These are phyloP conservation scores for Fraxinus baroniana DNA, from an alignment of 305 asterid species.

Conservation along the genomic window DNA sequence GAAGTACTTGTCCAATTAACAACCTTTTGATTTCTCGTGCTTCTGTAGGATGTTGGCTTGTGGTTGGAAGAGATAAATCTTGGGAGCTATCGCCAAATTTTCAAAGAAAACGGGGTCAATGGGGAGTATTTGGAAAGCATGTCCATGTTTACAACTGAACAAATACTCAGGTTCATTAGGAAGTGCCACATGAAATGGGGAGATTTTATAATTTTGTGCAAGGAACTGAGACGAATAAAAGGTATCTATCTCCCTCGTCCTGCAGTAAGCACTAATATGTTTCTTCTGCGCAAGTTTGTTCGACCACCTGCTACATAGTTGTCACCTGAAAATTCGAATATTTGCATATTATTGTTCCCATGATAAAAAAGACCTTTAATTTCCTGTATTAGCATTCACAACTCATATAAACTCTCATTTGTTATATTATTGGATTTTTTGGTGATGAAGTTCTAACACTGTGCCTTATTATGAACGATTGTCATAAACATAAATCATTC, in stretches of 20 bases:
- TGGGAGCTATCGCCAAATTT: slow-evolving; percentile 80
- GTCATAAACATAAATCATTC: neutral
- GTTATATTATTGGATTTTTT: neutral
- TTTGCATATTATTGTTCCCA: neutral
- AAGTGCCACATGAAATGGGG: slow-evolving; percentile 99
- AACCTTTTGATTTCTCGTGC: slow-evolving; percentile 19
- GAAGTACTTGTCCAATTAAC: neutral
- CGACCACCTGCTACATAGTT: neutral
- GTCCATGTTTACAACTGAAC: slow-evolving; percentile 99
- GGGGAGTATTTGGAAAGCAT: slow-evolving; percentile 97
- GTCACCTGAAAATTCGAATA: neutral
- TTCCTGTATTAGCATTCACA: neutral
- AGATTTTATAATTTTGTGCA: slow-evolving; percentile 95
- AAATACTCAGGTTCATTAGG: slow-evolving; percentile 94
- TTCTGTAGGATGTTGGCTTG: slow-evolving; percentile 80
- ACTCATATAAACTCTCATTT: neutral
- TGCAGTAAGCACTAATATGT: neutral
- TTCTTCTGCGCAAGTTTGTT: slow-evolving; percentile 7
- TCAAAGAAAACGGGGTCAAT: slow-evolving; percentile 91
- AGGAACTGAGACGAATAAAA: slow-evolving; percentile 98
- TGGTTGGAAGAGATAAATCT: slow-evolving; percentile 98
- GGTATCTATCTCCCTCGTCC: slow-evolving; percentile 43
- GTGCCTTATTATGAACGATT: neutral
- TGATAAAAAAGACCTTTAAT: neutral
- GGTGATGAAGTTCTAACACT: neutral